Base-by-base conservation (phyloP, 164 flowering plant species). In the Vitis rotundifolia region DNA sequence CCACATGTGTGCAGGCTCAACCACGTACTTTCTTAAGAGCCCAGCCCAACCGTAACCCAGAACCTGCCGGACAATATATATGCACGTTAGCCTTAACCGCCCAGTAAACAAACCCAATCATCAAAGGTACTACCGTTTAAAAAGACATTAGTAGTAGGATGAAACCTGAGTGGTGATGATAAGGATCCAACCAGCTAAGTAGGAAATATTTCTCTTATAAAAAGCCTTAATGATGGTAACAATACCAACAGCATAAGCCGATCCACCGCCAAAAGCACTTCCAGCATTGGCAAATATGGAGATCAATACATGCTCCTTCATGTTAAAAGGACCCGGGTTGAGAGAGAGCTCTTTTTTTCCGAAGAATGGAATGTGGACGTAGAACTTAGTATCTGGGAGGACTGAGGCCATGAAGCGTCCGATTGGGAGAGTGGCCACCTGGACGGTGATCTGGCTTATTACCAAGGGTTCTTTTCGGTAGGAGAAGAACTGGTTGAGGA, bases 281-380 rank as follows among this genome's bases (percentile, higher is more conserved):
- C 94, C 97, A 13, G 83, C 82, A 70, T 86, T 91, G 11, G 93
- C 97, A 62, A 91, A 84, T 4, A 89, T 87, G 0, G 90, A 80
- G 13, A 91, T 89, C 67, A 91, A 48, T 11, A 88, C 93, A 63
- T 89, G 92, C 72, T 91, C 97, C 67, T 86, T 88, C 57, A 83
- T 63, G 65, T 87, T 84, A 59, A 91, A 91, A 9, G 91, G 90
- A 0, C 94, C 94, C 1, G 90, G 90, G 65, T 89, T 91, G 0
- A 91, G 68, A 3, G 88, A 78, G 54, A 88, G 83, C 64, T 73
- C 66, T 48, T 69, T 31, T 1, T 70, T 22, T 12, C 86, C 85
- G 16, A 73, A 63, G 1, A 87, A 84, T 0, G 80, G 82, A 8
- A 37, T 37, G 44, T 3, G 5, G 44, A 84, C 8, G 26, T 61